Evolutionary conservation across 1,284 basidiomycete species (phyloP).

Genomic region (Melampsora americana): DNA sequence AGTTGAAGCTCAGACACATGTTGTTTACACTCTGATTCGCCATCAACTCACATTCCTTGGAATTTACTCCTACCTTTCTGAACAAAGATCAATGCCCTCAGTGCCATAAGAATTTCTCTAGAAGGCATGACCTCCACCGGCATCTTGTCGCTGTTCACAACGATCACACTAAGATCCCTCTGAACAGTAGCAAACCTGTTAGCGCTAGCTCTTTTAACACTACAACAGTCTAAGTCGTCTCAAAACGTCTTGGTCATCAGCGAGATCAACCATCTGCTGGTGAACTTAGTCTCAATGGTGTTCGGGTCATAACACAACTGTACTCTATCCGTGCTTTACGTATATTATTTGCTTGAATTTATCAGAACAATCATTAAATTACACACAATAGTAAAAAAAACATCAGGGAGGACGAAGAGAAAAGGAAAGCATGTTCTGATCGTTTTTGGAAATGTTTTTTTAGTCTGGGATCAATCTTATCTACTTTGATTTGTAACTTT

Average conservation of each 20-base stretch:
- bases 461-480: too few relatives aligned
- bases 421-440: too few relatives aligned
- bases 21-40: not conserved
- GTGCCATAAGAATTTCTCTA: constrained; percentile 42
- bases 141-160: constrained; percentile 43
- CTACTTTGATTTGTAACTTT: too few relatives aligned
- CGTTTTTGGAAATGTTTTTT: too few relatives aligned
- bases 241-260: not conserved
- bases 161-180: constrained; percentile 17
- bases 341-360: too few relatives aligned
- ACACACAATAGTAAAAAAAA: too few relatives aligned
- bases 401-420: too few relatives aligned
- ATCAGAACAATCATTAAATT: too few relatives aligned
- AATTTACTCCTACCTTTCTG: not conserved
- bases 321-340: too few relatives aligned
- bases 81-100: constrained; percentile 31
- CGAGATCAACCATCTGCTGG: not conserved
- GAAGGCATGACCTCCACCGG: constrained; percentile 41
- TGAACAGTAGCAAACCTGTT: not conserved
- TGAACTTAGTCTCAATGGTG: too few relatives aligned
- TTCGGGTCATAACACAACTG: too few relatives aligned
- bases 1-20: not conserved
- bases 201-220: not conserved
- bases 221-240: not conserved
- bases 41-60: not conserved